phyloP scores from a whole-genome alignment of 202 grass and related monocot genomes.

The Brachypodium distachyon region DNA sequence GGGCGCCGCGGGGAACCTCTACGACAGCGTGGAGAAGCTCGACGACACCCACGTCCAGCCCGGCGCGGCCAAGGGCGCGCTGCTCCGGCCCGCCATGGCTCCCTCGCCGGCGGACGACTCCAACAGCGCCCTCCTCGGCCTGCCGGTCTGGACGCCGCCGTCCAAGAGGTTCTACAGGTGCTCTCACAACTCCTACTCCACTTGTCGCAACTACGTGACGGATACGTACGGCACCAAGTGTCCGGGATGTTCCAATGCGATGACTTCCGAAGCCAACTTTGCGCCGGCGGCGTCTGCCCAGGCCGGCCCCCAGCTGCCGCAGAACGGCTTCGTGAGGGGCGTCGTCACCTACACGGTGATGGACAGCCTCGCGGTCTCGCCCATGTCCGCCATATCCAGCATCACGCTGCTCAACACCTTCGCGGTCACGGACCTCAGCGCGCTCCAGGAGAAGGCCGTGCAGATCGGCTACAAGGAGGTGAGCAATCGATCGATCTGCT shows the following conservation, averaged over 20 bases:
- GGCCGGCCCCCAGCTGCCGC: not conserved
- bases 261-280: not conserved
- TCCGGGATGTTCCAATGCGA: not conserved
- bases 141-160: not conserved
- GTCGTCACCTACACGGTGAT: conserved; percentile 29
- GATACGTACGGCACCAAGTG: not conserved
- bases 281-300: not conserved
- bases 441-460: conserved; percentile 17
- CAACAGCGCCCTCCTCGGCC: not conserved
- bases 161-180: not conserved
- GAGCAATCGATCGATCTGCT: not conserved
- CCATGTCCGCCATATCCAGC: conserved; percentile 37
- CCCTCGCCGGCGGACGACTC: not conserved
- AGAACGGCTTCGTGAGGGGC: conserved; percentile 21
- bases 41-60: conserved; percentile 8
- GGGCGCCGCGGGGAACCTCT: conserved; percentile 18
- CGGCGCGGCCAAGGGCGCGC: not conserved
- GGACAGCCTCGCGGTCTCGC: conserved; percentile 27
- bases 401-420: conserved; percentile 32
- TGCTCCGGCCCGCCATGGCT: not conserved
- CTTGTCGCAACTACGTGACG: not conserved
- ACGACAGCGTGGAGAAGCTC: conserved; percentile 17
- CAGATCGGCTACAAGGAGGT: conserved; percentile 33
- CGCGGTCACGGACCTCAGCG: conserved; percentile 5
- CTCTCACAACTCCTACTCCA: not conserved